These are phyloP conservation scores for Saccharomycopsis fermentans DNA, from an alignment of 805 yeast genomes.

Conservation along the genomic window DNA sequence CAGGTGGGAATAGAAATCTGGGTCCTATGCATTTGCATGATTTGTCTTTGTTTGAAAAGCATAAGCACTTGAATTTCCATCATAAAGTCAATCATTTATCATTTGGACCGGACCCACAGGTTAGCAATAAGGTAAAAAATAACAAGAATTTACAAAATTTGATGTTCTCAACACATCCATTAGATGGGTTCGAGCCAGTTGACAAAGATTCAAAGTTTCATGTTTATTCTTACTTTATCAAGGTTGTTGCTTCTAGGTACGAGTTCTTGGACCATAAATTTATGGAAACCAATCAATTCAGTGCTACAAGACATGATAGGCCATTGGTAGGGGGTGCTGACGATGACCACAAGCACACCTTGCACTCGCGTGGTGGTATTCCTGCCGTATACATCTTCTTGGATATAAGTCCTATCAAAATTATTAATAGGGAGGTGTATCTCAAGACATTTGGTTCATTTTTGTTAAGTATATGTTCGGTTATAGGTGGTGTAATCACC, in stretches of 20 bases:
- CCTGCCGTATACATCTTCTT: constrained; percentile 85
- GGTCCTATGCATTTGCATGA: constrained; percentile 62
- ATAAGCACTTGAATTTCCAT: constrained; percentile 54
- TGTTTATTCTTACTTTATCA: constrained; percentile 67
- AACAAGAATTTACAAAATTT: constrained; percentile 6
- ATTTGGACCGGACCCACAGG: constrained; percentile 56
- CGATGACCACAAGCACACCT: constrained; percentile 79
- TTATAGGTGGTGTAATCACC: constrained; percentile 87
- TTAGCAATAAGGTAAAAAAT: constrained; percentile 19
- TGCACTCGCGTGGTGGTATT: constrained; percentile 74
- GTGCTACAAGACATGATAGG: constrained; percentile 80
- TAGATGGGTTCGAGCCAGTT: constrained; percentile 41
- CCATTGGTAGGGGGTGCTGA: constrained; percentile 83
- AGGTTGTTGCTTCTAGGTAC: constrained; percentile 83
- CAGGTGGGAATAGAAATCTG: constrained; percentile 33
- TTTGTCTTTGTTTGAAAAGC: constrained; percentile 54
- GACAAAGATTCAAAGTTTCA: constrained; percentile 42
- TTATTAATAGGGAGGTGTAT: constrained; percentile 67
- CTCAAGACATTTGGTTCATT: constrained; percentile 74
- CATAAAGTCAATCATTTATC: constrained; percentile 74
- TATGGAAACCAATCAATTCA: constrained; percentile 80
- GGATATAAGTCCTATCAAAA: constrained; percentile 89
- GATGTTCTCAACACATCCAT: constrained; percentile 47
- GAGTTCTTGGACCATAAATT: constrained; percentile 48
- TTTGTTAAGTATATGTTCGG: constrained; percentile 71